A percentile compares a stretch with the other conserved stretches of the same genome.
phyloP scores from a whole-genome alignment of 257 asterid species.

The Gynochthodes officinalis region DNA sequence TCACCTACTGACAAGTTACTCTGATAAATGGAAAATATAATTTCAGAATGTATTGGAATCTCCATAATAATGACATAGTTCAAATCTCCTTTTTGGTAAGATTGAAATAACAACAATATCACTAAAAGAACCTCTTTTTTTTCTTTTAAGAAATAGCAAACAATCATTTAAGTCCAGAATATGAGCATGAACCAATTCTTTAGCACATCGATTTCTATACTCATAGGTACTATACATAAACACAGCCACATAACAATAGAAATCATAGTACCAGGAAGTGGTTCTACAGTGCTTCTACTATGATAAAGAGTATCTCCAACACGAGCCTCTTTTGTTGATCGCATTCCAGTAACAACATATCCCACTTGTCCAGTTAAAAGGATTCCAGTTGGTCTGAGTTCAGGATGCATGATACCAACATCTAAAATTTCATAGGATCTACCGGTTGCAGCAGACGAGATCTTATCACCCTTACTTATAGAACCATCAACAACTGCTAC shows the following conservation, averaged over 20 bases:
- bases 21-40: neutral
- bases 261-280: constrained; percentile 75
- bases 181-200: neutral
- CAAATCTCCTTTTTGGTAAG: neutral
- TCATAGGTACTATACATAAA: neutral
- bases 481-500: constrained; percentile 96
- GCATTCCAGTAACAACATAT: constrained; percentile 89
- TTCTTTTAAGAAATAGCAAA: neutral
- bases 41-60: neutral
- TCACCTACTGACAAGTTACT: neutral
- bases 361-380: constrained; percentile 97
- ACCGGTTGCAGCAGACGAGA: constrained; percentile 85
- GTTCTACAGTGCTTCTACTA: constrained; percentile 49
- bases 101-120: neutral
- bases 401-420: constrained; percentile 95
- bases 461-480: constrained; percentile 81
- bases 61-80: neutral
- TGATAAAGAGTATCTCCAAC: constrained; percentile 93
- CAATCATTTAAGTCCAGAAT: neutral
- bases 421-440: constrained; percentile 84
- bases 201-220: neutral
- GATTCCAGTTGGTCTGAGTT: constrained; percentile 77
- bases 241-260: neutral
- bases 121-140: too few species aligned
- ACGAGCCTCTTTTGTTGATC: constrained; percentile 96